Conservation (phyloP, 148 eudicot genomes). For the Rhododendron ferrugineum region DNA sequence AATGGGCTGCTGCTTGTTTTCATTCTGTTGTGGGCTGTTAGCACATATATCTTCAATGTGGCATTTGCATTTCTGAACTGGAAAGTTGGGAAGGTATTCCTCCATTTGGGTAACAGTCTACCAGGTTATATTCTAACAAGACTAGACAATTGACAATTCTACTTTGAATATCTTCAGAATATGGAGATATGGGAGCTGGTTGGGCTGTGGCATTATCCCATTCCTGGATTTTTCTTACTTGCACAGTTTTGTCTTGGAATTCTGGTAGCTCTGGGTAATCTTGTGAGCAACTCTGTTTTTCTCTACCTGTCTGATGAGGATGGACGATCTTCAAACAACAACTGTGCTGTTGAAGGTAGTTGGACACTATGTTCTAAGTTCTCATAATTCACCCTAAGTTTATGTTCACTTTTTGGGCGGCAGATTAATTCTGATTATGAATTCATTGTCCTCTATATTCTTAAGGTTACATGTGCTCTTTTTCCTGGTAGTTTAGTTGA, state of each 20-base stretch:
- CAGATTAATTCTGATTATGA: background rate
- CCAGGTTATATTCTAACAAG: background rate
- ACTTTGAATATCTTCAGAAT: constrained; percentile 42
- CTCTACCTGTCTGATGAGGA: constrained; percentile 62
- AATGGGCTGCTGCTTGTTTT: constrained; percentile 91
- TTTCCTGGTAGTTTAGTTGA: background rate
- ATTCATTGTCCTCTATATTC: background rate
- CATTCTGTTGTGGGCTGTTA: constrained; percentile 88
- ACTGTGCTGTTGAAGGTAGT: constrained; percentile 62
- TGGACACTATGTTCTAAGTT: background rate
- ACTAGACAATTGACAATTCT: constrained; percentile 6
- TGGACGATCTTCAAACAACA: constrained; percentile 46
- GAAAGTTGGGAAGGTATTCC: constrained; percentile 71
- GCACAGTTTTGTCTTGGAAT: constrained; percentile 95
- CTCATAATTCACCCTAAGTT: background rate
- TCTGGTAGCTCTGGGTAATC: constrained; percentile 90
- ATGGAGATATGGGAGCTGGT: constrained; percentile 97
- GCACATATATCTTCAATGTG: constrained; percentile 88
- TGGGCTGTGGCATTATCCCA: constrained; percentile 93
- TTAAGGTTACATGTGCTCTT: background rate
- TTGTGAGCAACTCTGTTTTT: constrained; percentile 92
- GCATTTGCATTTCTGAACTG: constrained; percentile 66
- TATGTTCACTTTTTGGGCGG: background rate
- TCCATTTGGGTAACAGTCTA: background rate
- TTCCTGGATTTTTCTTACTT: constrained; percentile 85